phyloP scores from a whole-genome alignment of 2,329 filamentous ascomycete genomes.

The Pyrenochaeta sp. region DNA sequence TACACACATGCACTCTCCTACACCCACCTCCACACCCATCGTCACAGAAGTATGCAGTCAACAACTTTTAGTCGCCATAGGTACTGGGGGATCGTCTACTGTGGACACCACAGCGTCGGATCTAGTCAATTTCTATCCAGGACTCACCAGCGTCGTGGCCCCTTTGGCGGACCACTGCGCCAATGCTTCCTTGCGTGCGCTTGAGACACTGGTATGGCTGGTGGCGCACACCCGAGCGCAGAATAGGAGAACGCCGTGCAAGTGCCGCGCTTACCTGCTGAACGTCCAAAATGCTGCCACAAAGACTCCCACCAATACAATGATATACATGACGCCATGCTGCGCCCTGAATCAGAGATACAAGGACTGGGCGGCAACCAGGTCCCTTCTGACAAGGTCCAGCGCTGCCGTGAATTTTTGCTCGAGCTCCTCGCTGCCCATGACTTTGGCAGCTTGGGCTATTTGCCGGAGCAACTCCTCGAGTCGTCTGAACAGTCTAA shows the following conservation, averaged over 20 bases:
- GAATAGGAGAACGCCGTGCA: conserved; percentile 25
- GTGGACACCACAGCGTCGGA: conserved; percentile 27
- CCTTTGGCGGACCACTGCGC: conserved; percentile 21
- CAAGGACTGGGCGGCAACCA: conserved; percentile 92
- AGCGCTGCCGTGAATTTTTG: conserved; percentile 90
- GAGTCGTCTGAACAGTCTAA: conserved; percentile 92
- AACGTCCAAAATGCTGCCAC: conserved; percentile 20
- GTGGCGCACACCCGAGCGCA: conserved; percentile 21
- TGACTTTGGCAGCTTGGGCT: conserved; percentile 94
- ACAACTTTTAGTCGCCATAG: neutral
- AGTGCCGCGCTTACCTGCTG: conserved; percentile 22
- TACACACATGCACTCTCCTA: no score
- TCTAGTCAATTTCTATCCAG: conserved; percentile 44
- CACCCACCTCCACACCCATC: no score
- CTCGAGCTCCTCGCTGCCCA: conserved; percentile 95
- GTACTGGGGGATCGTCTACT: conserved; percentile 33
- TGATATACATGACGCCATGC: conserved; percentile 21
- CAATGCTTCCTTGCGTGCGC: conserved; percentile 25
- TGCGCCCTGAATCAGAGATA: conserved; percentile 66
- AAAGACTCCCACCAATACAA: conserved; percentile 14
- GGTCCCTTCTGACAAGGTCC: conserved; percentile 86
- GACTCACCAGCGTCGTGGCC: conserved; percentile 20
- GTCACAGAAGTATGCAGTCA: no score
- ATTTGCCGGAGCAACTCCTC: conserved; percentile 96
- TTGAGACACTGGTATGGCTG: conserved; percentile 23